phyloP scores from a whole-genome alignment of 2,329 filamentous ascomycete genomes.

The Triangularia verruculosa region DNA sequence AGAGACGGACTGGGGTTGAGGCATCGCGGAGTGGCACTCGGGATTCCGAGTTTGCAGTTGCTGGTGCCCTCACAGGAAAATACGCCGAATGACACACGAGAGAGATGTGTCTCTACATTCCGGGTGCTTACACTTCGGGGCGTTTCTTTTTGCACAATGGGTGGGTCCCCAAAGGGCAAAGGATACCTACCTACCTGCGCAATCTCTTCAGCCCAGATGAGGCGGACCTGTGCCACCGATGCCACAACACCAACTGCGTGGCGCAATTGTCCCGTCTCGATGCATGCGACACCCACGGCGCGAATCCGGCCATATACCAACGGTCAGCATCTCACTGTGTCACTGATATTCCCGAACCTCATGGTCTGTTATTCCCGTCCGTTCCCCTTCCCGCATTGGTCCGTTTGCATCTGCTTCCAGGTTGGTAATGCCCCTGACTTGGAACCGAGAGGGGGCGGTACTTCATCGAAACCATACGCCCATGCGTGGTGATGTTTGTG shows the following conservation, averaged over 20 bases:
- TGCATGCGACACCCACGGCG: background rate
- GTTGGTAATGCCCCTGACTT: no score
- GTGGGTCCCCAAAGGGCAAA: background rate
- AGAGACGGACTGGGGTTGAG: background rate
- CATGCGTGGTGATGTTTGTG: no score
- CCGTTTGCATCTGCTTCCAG: no score
- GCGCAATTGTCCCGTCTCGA: background rate
- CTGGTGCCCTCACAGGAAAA: background rate
- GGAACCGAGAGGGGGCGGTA: no score
- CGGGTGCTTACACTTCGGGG: background rate
- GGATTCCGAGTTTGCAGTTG: background rate
- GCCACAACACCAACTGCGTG: background rate
- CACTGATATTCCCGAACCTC: no score
- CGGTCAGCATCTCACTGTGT: no score
- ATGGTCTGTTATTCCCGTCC: no score
- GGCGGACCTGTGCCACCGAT: background rate
- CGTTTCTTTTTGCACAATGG: background rate
- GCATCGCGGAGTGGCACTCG: background rate
- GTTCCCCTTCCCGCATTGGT: no score
- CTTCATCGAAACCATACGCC: no score
- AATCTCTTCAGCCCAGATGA: background rate
- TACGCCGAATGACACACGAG: background rate
- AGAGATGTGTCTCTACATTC: background rate
- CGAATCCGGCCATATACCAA: background rate
- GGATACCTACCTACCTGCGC: background rate